Base-by-base conservation (phyloP, 768 basidiomycete species). In the Tulasnella sp. region DNA sequence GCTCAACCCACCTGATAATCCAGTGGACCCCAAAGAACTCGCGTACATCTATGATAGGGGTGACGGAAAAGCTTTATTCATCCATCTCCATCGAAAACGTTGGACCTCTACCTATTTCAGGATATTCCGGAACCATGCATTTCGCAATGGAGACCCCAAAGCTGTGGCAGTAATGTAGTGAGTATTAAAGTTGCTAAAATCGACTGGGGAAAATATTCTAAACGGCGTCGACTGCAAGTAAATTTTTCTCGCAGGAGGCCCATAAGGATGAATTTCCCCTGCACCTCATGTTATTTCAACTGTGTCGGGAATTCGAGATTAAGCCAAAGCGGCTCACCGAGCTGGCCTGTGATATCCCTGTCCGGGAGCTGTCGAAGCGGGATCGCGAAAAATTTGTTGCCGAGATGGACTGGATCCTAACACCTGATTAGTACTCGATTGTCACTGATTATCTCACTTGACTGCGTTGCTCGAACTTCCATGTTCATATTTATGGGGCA, bases 151-250 rank as follows among this genome's bases (percentile, higher is more conserved):
- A 28, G 64, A 69, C 31, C 31, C 28, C 20, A 28, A 69, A 34
- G 64, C 64, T 16, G 64, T 69, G 5, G 64, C 64, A 69, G 64
- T 28, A 37, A 69, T 69, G 64, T 69, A 69, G 64, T 69, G 14
- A 69, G 64, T 69, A 18, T 54, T 54, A 16, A 16, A 46, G 46
- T 18, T 46, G 12, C 46, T 14, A 11, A 16, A 46, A 46, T 46
- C 16, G 46, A 14, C 46, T 46, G 18, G 42, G 42, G 46, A 2
- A 14, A 46, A 46, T 14, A 11, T 14, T 46, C 46, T 46, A 46
- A 46, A 20, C 14, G 18, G 16, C 16, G 14, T 37, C 31, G 28
- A 37, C 31, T 28, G 34, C 28, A n/a, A 69, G 64, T 22, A 69
- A 69, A 69, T 69, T 69, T 69, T 14, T 69, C 18, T 69, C 64